Percentiles rank a stretch among this genome's conserved stretches.
These are phyloP conservation scores for Penicillium sclerotigenum DNA, from an alignment of 2,329 filamentous ascomycete genomes.

Conservation along the genomic window DNA sequence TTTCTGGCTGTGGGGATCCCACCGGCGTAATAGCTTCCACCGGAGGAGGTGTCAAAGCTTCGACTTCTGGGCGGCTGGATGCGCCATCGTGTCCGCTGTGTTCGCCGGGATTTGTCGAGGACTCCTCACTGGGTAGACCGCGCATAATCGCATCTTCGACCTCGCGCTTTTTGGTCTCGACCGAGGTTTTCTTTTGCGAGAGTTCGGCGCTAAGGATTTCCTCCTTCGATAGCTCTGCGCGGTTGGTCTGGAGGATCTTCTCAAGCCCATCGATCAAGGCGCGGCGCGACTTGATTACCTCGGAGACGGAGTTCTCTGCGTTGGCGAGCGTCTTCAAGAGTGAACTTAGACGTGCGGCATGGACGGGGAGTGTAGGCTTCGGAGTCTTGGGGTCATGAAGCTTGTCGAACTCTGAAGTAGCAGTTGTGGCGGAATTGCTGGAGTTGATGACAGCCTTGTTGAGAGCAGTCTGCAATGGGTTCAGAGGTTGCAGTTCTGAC, in stretches of 20 bases:
- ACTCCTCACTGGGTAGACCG: slow-evolving; percentile 64
- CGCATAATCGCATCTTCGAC: slow-evolving; percentile 91
- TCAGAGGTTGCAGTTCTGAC: slow-evolving; percentile 71
- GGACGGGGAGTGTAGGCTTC: slow-evolving; percentile 78
- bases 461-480: slow-evolving; percentile 68
- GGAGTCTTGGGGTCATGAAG: slow-evolving; percentile 67
- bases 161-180: slow-evolving; percentile 78
- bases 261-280: slow-evolving; percentile 76
- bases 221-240: slow-evolving; percentile 66
- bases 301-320: slow-evolving; percentile 83
- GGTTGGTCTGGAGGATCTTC: slow-evolving; percentile 73
- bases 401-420: slow-evolving; percentile 80
- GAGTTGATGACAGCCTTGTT: slow-evolving; percentile 68
- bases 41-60: slow-evolving; percentile 79
- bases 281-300: slow-evolving; percentile 81
- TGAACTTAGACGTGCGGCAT: slow-evolving; percentile 82
- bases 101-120: slow-evolving; percentile 46
- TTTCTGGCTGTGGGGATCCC: slow-evolving; percentile 45
- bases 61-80: slow-evolving; percentile 68
- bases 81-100: slow-evolving; percentile 28
- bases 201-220: slow-evolving; percentile 64
- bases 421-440: slow-evolving; percentile 64
- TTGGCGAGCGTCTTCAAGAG: slow-evolving; percentile 85
- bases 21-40: slow-evolving; percentile 56
- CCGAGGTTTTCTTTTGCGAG: slow-evolving; percentile 62